Conservation (phyloP, 2,329 filamentous ascomycete species). For the Sclerotinia sclerotiorum region DNA sequence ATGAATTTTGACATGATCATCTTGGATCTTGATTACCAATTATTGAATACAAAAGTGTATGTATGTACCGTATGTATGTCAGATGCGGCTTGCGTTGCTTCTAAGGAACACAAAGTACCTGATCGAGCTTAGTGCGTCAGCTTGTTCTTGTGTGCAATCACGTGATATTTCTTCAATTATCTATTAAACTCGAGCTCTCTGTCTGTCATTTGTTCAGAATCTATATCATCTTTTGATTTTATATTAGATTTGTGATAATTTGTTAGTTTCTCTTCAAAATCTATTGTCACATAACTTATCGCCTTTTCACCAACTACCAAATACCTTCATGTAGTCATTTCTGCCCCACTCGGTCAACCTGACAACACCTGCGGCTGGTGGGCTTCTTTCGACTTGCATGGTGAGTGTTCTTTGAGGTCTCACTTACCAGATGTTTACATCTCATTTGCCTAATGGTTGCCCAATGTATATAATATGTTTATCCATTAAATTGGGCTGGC, state of each 20-base stretch:
- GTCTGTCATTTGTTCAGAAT: neutral
- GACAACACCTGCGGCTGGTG: neutral
- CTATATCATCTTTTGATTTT: neutral
- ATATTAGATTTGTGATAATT: too few relatives aligned
- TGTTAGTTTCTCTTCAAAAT: accelerated
- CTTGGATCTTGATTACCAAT: neutral
- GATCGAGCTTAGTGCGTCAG: slow-evolving; percentile 10
- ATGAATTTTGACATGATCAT: neutral
- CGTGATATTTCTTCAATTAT: neutral
- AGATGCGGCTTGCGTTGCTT: neutral
- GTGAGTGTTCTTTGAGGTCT: neutral
- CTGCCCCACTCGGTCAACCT: neutral
- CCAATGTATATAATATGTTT: too few relatives aligned
- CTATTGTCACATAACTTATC: neutral
- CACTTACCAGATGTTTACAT: neutral
- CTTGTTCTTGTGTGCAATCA: neutral
- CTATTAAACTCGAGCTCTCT: neutral
- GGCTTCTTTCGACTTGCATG: neutral
- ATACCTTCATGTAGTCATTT: neutral
- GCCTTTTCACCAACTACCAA: neutral
- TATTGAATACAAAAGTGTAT: neutral
- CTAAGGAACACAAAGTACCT: slow-evolving; percentile 10
- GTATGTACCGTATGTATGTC: neutral
- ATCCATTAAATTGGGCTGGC: too few relatives aligned
- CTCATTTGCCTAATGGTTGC: too few relatives aligned